Base-by-base conservation (phyloP, 2,329 filamentous ascomycete genomes). In the Gaeumannomyces sp. region DNA sequence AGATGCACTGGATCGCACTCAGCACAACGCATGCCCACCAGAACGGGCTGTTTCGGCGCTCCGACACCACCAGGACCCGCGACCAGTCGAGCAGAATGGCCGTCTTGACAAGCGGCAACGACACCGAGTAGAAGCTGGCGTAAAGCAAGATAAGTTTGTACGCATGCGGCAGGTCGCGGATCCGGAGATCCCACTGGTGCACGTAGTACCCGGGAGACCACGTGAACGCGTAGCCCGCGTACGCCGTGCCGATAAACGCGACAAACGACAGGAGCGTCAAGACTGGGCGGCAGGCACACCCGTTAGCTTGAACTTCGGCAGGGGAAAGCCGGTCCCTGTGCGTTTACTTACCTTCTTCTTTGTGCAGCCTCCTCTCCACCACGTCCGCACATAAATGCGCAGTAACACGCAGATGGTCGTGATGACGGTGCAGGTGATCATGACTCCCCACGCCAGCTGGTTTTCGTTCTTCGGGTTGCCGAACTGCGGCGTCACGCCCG, bases 51-150 rank as follows among this genome's bases (percentile, higher is more conserved):
- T 69, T 69, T 10, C 68, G 70, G 27, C 69, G 64, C 29, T 71
- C 69, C 38, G 59, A 63, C 1, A 73, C 70, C 7, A 74, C 73
- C 59, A 79, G 76, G 6, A 78, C 67, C 8, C 73, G 71, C n/a
- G 70, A 71, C 79, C 79, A 81, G 64, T 81, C 77, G 11, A 78
- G 60, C 16, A 81, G 71, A 60, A 81, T 79, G 16, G 76, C 75
- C 2, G 71, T 71, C 65, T 80, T 80, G 63, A 80, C 66, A 7
- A 78, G 70, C 0, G 76, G 74, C 1, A 80, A 72, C 25, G 73
- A 71, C 45, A 73, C 71, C 0, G 72, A 74, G 66, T 79, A 79
- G 65, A 69, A 74, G 67, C 70, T 68, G 61, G 76, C 74, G 65
- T 71, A 73, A 35, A 77, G 62, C 45, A 76, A 71, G 53, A 78